phyloP scores from a whole-genome alignment of 345 rosid species.

The Combretum micranthum region DNA sequence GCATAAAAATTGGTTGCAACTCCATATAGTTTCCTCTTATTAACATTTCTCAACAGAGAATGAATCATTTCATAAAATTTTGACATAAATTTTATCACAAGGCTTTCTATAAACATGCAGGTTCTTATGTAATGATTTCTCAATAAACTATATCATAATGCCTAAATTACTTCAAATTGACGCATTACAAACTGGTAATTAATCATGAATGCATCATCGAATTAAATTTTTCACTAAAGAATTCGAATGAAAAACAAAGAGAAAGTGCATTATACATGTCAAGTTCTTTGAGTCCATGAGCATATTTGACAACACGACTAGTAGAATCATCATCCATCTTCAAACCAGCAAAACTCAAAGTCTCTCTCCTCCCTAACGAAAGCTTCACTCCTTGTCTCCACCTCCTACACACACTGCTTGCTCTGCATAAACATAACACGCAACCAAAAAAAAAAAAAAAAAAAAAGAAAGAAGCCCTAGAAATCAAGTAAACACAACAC shows the following conservation, averaged over 20 bases:
- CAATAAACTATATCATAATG: too few species aligned
- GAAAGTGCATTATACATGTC: conserved; percentile 54
- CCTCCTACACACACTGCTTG: conserved; percentile 73
- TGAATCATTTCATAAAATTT: too few species aligned
- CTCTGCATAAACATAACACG: conserved; percentile 33
- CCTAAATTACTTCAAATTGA: too few species aligned
- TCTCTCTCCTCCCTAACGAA: conserved; percentile 56
- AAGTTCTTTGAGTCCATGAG: conserved; percentile 77
- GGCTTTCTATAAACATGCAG: too few species aligned
- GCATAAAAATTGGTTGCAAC: too few species aligned
- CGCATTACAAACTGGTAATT: background rate
- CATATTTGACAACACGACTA: conserved; percentile 58
- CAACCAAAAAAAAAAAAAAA: conserved; percentile 2
- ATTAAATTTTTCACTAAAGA: background rate
- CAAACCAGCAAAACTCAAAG: conserved; percentile 70
- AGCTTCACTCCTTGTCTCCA: conserved; percentile 87
- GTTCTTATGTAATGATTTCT: too few species aligned
- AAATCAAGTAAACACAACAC: background rate
- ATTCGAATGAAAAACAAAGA: background rate
- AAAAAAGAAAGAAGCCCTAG: background rate
- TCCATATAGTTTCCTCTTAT: too few species aligned
- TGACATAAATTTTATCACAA: too few species aligned
- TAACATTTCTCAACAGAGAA: too few species aligned
- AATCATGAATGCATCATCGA: background rate
- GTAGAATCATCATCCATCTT: conserved; percentile 84